A percentile compares a stretch with the other conserved stretches of the same genome.
Evolutionary conservation across 805 yeast species (phyloP).

Genomic region (Candida ortonii): DNA sequence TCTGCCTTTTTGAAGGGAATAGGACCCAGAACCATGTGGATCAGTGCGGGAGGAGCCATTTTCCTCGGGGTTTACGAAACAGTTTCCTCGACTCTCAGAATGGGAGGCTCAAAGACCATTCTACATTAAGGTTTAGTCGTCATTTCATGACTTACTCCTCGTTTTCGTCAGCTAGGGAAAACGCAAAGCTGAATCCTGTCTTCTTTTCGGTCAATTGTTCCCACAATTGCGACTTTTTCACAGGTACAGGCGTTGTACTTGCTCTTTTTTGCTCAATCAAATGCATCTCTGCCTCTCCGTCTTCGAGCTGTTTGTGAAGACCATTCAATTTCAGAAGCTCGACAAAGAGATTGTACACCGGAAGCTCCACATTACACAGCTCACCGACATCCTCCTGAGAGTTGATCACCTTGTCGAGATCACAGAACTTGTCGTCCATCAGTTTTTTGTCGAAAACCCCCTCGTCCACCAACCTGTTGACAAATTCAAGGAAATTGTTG

Average conservation of each 20-base stretch:
- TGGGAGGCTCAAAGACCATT: no score
- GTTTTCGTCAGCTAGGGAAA: conserved; percentile 19
- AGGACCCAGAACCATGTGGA: conserved; percentile 97
- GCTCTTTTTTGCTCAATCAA: conserved; percentile 33
- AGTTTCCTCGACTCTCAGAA: conserved; percentile 36
- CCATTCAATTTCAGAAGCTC: conserved; percentile 45
- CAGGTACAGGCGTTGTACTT: conserved; percentile 21
- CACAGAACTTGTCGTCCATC: conserved; percentile 7
- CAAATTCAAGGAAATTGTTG: conserved; percentile 42
- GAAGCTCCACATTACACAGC: conserved; percentile 39
- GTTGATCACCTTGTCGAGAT: conserved; percentile 16
- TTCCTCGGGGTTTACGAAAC: conserved; percentile 92
- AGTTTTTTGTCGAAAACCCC: conserved; percentile 23
- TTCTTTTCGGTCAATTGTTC: conserved; percentile 32
- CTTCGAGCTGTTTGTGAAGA: conserved; percentile 33
- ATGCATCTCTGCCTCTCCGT: conserved; percentile 35
- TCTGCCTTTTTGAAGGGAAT: conserved; percentile 75
- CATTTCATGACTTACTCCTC: background rate
- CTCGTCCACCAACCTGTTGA: conserved; percentile 34
- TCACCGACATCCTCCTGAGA: conserved; percentile 68
- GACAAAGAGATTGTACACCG: conserved; percentile 60
- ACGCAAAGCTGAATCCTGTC: conserved; percentile 36
- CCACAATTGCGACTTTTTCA: conserved; percentile 53
- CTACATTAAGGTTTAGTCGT: no score
- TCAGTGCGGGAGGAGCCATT: conserved; percentile 97